These are phyloP conservation scores for Cystoderma amianthinum DNA, from an alignment of 768 basidiomycete genomes.

Conservation along the genomic window DNA sequence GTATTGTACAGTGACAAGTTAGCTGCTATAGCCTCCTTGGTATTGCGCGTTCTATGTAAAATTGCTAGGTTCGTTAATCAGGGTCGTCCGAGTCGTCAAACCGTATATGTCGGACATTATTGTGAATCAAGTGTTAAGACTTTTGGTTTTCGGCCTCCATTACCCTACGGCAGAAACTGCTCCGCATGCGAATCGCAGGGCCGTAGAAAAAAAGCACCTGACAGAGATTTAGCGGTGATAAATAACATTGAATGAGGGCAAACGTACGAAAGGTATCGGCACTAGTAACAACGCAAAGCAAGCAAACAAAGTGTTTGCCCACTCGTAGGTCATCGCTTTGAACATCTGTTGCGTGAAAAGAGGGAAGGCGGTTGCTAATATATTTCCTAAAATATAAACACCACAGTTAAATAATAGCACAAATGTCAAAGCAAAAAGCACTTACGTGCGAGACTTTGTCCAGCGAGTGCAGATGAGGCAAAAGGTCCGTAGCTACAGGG, in stretches of 20 bases:
- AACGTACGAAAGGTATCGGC: slow-evolving; percentile 55
- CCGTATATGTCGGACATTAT: too few relatives aligned
- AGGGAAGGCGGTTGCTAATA: slow-evolving; percentile 47
- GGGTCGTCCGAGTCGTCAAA: too few relatives aligned
- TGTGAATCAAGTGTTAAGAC: too few relatives aligned
- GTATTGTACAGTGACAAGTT: too few relatives aligned
- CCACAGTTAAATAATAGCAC: neutral
- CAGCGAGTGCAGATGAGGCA: slow-evolving; percentile 65
- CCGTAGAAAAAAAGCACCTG: slow-evolving; percentile 38
- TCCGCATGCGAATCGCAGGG: slow-evolving; percentile 28
- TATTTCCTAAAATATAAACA: slow-evolving; percentile 29
- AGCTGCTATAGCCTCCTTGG: too few relatives aligned
- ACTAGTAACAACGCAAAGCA: slow-evolving; percentile 45
- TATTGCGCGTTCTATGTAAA: too few relatives aligned
- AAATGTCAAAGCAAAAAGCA: slow-evolving; percentile 4
- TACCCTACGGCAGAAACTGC: slow-evolving; percentile 32
- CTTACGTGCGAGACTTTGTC: slow-evolving; percentile 54
- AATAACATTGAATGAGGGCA: neutral
- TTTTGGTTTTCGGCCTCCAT: slow-evolving; percentile 14
- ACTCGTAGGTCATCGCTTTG: slow-evolving; percentile 43
- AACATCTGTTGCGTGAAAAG: slow-evolving; percentile 62
- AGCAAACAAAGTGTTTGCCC: slow-evolving; percentile 55
- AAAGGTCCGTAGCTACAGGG: slow-evolving; percentile 43
- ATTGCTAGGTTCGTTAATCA: too few relatives aligned
- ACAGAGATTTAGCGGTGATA: neutral